Conservation (phyloP, 192 early-diverging fungal genomes). For the Coemansia sp. region DNA sequence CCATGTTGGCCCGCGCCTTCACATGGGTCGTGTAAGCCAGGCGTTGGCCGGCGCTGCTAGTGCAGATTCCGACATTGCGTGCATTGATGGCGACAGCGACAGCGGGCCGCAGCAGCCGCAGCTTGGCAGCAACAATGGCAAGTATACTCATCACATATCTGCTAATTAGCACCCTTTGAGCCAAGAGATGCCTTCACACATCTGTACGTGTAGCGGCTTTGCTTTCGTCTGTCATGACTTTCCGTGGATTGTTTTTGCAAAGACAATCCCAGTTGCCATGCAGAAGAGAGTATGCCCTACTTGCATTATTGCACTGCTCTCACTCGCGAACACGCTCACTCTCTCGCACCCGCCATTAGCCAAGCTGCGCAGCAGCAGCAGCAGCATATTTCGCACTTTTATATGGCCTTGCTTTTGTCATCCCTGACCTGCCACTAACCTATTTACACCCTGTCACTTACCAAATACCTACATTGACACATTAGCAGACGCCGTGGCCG, state of each 20-base stretch:
- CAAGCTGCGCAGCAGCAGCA: neutral
- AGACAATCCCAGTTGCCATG: conserved; percentile 2
- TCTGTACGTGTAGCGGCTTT: neutral
- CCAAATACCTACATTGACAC: neutral
- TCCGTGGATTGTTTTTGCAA: neutral
- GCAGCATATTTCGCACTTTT: neutral
- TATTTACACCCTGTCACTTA: neutral
- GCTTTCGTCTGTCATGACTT: neutral
- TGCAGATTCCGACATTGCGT: conserved; percentile 3
- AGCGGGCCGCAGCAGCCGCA: neutral
- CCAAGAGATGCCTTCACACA: neutral
- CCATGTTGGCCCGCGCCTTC: conserved; percentile 7
- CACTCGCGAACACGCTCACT: neutral
- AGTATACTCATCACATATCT: neutral
- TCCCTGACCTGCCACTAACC: neutral
- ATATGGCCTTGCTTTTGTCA: neutral
- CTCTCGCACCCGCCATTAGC: neutral
- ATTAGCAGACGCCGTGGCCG: neutral
- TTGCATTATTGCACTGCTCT: neutral
- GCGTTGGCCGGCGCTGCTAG: neutral
- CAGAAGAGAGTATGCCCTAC: neutral
- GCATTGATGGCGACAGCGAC: conserved; percentile 9
- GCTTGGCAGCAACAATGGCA: conserved; percentile 1
- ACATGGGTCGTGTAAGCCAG: conserved; percentile 2
- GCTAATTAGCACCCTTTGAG: too few relatives aligned